A percentile compares a stretch with the other conserved stretches of the same genome.
These are phyloP conservation scores for Suillus weaverae DNA, from an alignment of 768 basidiomycete genomes.

Conservation along the genomic window DNA sequence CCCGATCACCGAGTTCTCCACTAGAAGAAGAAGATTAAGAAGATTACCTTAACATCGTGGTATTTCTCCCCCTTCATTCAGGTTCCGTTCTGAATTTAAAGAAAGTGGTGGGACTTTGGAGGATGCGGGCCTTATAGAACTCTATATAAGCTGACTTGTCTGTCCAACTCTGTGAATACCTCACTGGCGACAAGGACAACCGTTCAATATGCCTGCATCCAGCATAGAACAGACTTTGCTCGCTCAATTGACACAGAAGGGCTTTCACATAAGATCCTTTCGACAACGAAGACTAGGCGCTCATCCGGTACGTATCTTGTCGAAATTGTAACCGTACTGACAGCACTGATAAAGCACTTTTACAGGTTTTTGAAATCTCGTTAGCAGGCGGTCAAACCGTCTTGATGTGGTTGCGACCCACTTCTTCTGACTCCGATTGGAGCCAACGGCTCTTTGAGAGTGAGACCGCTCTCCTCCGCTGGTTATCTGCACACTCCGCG, in stretches of 20 bases:
- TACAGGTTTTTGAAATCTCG: conserved; percentile 9
- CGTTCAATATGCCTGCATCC: neutral
- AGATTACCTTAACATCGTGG: neutral
- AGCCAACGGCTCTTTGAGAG: conserved; percentile 4
- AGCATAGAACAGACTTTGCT: conserved; percentile 4
- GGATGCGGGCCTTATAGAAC: neutral
- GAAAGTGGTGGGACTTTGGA: neutral
- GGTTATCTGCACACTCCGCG: conserved; percentile 3
- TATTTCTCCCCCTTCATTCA: neutral
- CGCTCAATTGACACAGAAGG: neutral
- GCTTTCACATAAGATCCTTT: conserved; percentile 1
- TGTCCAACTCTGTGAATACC: neutral
- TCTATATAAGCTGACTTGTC: neutral
- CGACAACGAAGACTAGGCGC: neutral
- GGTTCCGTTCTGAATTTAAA: neutral
- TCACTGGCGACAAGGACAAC: neutral
- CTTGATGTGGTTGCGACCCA: conserved; percentile 6
- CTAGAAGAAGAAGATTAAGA: neutral
- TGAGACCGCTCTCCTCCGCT: neutral
- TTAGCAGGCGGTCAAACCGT: conserved; percentile 1
- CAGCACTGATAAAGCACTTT: neutral
- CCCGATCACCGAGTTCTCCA: neutral
- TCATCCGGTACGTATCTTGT: conserved; percentile 1
- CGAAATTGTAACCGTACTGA: neutral
- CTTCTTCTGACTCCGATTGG: neutral